Percentiles rank a stretch among this genome's conserved stretches.
Evolutionary conservation across 1,284 basidiomycete genomes (phyloP).

Genomic region (Cutaneotrichosporon sp.): DNA sequence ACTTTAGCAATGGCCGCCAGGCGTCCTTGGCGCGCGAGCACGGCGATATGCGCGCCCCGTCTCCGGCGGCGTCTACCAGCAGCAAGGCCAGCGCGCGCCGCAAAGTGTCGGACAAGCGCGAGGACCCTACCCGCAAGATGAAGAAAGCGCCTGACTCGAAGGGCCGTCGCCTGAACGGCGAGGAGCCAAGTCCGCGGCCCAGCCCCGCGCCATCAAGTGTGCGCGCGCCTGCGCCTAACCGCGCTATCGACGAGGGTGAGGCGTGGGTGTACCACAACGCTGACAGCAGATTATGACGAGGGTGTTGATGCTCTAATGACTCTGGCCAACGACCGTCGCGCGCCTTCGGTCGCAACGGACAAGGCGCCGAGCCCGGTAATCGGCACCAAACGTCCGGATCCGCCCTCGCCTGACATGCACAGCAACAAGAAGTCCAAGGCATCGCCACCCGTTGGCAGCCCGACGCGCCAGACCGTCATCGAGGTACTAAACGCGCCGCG

Average conservation of each 20-base stretch:
- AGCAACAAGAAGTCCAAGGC: conserved; percentile 37
- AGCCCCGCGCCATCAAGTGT: conserved; percentile 20
- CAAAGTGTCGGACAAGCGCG: conserved; percentile 21
- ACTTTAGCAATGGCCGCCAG: conserved; percentile 16
- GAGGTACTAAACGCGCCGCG: conserved; percentile 43
- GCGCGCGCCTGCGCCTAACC: conserved; percentile 15
- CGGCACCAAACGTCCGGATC: conserved; percentile 36
- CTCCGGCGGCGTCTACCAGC: conserved; percentile 41
- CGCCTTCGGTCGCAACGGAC: conserved; percentile 20
- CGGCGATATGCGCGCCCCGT: conserved; percentile 35
- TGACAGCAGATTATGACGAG: conserved; percentile 51
- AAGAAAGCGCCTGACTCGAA: conserved; percentile 16
- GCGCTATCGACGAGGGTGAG: conserved; percentile 51
- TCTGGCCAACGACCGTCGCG: conserved; percentile 43
- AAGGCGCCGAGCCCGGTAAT: conserved; percentile 19
- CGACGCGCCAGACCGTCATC: conserved; percentile 38
- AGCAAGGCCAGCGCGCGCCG: conserved; percentile 27
- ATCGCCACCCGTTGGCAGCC: conserved; percentile 18
- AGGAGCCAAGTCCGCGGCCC: conserved; percentile 19
- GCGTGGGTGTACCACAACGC: neutral
- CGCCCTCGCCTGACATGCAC: conserved; percentile 33
- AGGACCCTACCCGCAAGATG: conserved; percentile 4
- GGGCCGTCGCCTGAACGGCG: conserved; percentile 19
- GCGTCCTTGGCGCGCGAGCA: conserved; percentile 20
- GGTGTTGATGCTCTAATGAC: conserved; percentile 52